Conservation (phyloP, 2,329 filamentous ascomycete species). For the Dichotomopilus funicola region DNA sequence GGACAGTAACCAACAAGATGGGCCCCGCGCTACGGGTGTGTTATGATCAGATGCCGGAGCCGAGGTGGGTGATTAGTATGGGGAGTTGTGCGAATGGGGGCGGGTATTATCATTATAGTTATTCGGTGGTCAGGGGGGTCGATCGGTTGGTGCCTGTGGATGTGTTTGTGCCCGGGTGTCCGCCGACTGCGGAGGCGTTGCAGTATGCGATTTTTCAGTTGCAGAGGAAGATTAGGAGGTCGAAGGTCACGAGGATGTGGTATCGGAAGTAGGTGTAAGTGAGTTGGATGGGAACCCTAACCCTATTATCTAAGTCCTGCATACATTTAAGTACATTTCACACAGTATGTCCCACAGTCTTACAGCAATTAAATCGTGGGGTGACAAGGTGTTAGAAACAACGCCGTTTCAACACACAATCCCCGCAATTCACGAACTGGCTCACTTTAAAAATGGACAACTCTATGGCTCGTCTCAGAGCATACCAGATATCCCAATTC, state of each 20-base stretch:
- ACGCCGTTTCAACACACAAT: too few relatives aligned
- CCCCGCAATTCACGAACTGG: not conserved
- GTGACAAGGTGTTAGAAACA: too few relatives aligned
- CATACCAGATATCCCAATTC: not conserved
- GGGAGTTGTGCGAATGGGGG: constrained; percentile 45
- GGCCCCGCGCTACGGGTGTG: constrained; percentile 82
- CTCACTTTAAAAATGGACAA: not conserved
- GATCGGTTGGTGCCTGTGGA: constrained; percentile 62
- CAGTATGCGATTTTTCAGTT: constrained; percentile 57
- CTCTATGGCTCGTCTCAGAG: not conserved
- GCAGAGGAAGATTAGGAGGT: constrained; percentile 60
- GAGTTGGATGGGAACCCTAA: too few relatives aligned
- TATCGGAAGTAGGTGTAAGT: constrained; percentile 37
- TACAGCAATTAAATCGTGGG: too few relatives aligned
- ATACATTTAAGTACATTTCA: too few relatives aligned
- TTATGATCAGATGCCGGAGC: constrained; percentile 94
- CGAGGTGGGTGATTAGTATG: constrained; percentile 60
- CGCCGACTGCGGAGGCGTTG: constrained; percentile 41
- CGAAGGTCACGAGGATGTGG: constrained; percentile 43
- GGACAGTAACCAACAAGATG: constrained; percentile 95
- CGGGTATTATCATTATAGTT: constrained; percentile 69
- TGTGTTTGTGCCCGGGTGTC: constrained; percentile 61
- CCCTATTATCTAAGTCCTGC: too few relatives aligned
- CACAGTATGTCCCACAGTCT: too few relatives aligned
- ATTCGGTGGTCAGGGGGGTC: constrained; percentile 58